These are phyloP conservation scores for Penicillium rolfsii DNA, from an alignment of 2,329 filamentous ascomycete genomes.

Conservation along the genomic window DNA sequence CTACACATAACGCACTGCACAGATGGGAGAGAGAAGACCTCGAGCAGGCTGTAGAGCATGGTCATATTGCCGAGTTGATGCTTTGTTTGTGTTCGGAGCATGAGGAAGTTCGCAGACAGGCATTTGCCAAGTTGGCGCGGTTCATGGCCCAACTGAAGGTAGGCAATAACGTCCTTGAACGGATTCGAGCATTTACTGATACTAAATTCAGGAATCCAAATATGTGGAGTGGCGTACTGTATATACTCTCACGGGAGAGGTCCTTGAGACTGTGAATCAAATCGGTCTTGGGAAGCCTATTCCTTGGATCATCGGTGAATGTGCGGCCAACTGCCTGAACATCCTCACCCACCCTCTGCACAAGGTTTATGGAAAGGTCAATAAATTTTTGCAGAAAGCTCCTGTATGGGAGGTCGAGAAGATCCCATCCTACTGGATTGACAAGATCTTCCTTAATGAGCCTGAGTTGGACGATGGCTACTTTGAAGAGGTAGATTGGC, in stretches of 20 bases:
- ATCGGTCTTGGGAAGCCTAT: constrained; percentile 62
- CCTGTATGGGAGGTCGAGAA: constrained; percentile 71
- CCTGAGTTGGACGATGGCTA: constrained; percentile 74
- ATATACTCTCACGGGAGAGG: constrained; percentile 77
- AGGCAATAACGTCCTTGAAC: constrained; percentile 12
- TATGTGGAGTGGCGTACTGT: constrained; percentile 77
- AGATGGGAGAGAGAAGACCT: constrained; percentile 76
- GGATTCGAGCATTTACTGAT: constrained; percentile 15
- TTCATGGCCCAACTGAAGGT: constrained; percentile 56
- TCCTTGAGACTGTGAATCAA: constrained; percentile 71
- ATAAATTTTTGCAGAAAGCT: constrained; percentile 76
- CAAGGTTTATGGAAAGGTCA: constrained; percentile 82
- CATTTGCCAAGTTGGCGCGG: constrained; percentile 47
- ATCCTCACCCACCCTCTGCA: constrained; percentile 78
- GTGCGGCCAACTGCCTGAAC: constrained; percentile 70
- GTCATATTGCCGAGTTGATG: constrained; percentile 69
- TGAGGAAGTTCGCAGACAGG: constrained; percentile 76
- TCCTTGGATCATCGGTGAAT: constrained; percentile 74
- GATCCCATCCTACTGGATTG: constrained; percentile 62
- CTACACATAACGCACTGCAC: constrained; percentile 51
- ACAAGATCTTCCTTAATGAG: constrained; percentile 73
- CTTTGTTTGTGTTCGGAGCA: constrained; percentile 76
- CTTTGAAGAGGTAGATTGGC: constrained; percentile 74
- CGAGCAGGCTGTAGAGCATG: constrained; percentile 78
- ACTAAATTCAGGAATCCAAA: constrained; percentile 59